Conservation (phyloP, 768 basidiomycete species). For the Glaciozyma antarctica region DNA sequence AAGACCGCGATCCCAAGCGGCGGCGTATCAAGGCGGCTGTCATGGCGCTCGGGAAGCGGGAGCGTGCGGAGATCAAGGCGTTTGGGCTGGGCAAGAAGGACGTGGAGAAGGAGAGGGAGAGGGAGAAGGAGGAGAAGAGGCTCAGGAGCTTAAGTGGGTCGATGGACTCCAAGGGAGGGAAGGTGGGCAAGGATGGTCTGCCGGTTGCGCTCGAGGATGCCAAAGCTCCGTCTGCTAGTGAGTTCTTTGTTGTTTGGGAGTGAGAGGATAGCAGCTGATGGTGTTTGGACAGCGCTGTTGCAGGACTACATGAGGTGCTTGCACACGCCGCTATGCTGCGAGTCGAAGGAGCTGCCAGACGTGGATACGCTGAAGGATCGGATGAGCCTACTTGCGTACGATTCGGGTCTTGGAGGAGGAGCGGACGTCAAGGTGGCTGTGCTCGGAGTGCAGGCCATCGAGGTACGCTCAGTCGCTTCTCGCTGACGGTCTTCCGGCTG, state of each 20-base stretch:
- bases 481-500: background rate
- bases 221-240: background rate
- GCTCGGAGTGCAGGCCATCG: slow-evolving; percentile 18
- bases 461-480: slow-evolving; percentile 12
- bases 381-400: slow-evolving; percentile 21
- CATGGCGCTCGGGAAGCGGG: slow-evolving; percentile 25
- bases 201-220: background rate
- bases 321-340: slow-evolving; percentile 25
- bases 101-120: background rate
- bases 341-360: slow-evolving; percentile 22
- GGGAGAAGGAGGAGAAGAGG: background rate
- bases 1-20: slow-evolving; percentile 12
- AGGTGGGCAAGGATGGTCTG: background rate
- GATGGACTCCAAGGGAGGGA: slow-evolving; percentile 1
- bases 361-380: slow-evolving; percentile 23
- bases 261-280: background rate
- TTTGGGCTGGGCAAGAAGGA: slow-evolving; percentile 6
- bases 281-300: slow-evolving; percentile 10
- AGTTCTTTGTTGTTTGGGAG: background rate
- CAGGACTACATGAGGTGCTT: slow-evolving; percentile 25
- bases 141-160: background rate
- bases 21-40: slow-evolving; percentile 27
- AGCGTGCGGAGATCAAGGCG: slow-evolving; percentile 25
- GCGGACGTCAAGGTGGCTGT: slow-evolving; percentile 11
- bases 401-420: slow-evolving; percentile 18